Conservation (phyloP, 1,139 yeast genomes). For the Yarrowia galli region DNA sequence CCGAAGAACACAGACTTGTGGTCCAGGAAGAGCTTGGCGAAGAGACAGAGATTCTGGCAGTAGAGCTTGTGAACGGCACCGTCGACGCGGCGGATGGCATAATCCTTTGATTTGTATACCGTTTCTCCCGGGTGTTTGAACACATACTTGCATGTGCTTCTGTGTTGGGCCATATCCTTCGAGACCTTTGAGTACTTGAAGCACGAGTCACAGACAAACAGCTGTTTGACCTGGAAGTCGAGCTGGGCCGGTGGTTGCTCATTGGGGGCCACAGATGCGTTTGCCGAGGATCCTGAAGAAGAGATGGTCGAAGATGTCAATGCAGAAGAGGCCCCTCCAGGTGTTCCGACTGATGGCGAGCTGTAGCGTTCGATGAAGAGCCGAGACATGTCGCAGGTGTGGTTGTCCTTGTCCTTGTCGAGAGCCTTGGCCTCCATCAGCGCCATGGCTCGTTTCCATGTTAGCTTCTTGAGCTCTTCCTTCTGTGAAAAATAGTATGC, state of each 20-base stretch:
- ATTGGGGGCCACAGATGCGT: slow-evolving; percentile 39
- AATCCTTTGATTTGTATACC: slow-evolving; percentile 67
- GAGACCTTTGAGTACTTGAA: slow-evolving; percentile 72
- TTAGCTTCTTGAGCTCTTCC: slow-evolving; percentile 48
- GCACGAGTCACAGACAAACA: slow-evolving; percentile 81
- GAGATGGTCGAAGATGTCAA: slow-evolving; percentile 11
- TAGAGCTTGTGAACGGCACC: slow-evolving; percentile 69
- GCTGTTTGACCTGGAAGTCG: slow-evolving; percentile 57
- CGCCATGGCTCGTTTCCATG: slow-evolving; percentile 44
- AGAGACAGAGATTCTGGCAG: slow-evolving; percentile 81
- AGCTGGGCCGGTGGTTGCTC: slow-evolving; percentile 40
- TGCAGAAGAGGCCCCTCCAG: slow-evolving; percentile 15
- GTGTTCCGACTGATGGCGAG: slow-evolving; percentile 18
- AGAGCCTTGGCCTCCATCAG: slow-evolving; percentile 35
- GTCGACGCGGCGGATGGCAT: slow-evolving; percentile 67
- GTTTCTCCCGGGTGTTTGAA: slow-evolving; percentile 67
- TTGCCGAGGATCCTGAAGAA: slow-evolving; percentile 27
- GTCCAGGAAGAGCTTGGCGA: slow-evolving; percentile 89
- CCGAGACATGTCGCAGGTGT: slow-evolving; percentile 44
- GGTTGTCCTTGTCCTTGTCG: slow-evolving; percentile 36
- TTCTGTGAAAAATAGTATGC: slow-evolving; percentile 62
- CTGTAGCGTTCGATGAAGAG: slow-evolving; percentile 43
- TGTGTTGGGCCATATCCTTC: slow-evolving; percentile 48
- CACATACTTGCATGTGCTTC: slow-evolving; percentile 56
- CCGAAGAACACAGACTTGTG: slow-evolving; percentile 87